Evolutionary conservation across 2,329 filamentous ascomycete genomes (phyloP).

Genomic region (Emergomyces orientalis): DNA sequence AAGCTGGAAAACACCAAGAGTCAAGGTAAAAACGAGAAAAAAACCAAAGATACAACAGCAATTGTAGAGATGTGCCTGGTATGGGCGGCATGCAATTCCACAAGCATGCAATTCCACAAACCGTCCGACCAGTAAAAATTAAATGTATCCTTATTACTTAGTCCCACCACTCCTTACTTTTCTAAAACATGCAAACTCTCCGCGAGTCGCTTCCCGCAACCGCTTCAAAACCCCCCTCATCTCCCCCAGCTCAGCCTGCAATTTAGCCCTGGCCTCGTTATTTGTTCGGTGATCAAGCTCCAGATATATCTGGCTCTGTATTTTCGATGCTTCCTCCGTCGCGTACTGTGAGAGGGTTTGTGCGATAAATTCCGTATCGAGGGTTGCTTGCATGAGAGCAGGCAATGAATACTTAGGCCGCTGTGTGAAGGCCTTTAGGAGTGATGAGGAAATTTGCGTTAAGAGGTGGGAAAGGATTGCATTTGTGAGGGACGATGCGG

Average conservation of each 20-base stretch:
- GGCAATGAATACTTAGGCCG: constrained; percentile 63
- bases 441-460: constrained; percentile 66
- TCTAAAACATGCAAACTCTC: constrained; percentile 79
- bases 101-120: not conserved
- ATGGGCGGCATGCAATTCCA: not conserved
- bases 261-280: constrained; percentile 65
- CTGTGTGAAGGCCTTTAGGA: constrained; percentile 69
- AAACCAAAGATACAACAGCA: not conserved
- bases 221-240: constrained; percentile 82
- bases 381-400: constrained; percentile 88
- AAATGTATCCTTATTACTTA: not conserved
- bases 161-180: constrained; percentile 42
- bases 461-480: constrained; percentile 81
- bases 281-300: constrained; percentile 84
- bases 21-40: not conserved
- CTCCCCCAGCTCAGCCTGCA: constrained; percentile 82
- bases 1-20: too few relatives aligned
- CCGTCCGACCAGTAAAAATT: not conserved
- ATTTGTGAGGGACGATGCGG: constrained; percentile 55
- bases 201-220: constrained; percentile 69
- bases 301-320: constrained; percentile 85
- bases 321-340: constrained; percentile 67
- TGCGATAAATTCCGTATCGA: constrained; percentile 93
- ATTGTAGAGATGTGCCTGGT: not conserved
- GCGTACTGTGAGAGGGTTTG: constrained; percentile 89